phyloP scores from a whole-genome alignment of 768 basidiomycete genomes.

The Sarcodon sp. region DNA sequence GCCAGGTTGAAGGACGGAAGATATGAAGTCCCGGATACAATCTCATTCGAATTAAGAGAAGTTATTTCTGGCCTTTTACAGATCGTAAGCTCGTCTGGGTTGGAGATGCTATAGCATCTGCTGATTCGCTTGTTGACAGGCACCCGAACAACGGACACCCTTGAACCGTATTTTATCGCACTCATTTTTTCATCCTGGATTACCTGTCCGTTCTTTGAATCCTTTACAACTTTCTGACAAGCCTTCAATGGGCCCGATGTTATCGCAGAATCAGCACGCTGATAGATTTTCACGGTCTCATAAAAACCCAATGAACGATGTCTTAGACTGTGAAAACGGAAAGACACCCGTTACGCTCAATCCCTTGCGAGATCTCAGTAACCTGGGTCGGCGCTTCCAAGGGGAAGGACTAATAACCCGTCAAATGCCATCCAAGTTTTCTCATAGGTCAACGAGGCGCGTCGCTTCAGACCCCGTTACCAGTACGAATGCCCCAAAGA shows the following conservation, averaged over 20 bases:
- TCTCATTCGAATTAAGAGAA: constrained; percentile 12
- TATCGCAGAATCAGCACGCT: no score
- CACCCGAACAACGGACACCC: constrained; percentile 16
- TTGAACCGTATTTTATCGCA: constrained; percentile 15
- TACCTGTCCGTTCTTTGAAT: constrained; percentile 7
- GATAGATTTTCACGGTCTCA: no score
- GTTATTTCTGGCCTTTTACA: constrained; percentile 11
- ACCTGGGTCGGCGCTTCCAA: not conserved
- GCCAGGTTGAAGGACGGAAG: not conserved
- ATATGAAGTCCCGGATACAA: constrained; percentile 13
- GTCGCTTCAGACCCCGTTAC: not conserved
- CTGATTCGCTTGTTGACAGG: constrained; percentile 6
- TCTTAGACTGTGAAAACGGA: no score
- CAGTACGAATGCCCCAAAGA: not conserved
- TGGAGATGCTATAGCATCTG: not conserved
- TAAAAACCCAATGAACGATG: no score
- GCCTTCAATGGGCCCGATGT: no score
- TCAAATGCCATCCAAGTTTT: not conserved
- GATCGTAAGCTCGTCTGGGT: constrained; percentile 6
- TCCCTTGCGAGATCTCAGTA: no score
- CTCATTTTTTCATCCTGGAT: constrained; percentile 17
- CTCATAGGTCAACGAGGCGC: not conserved
- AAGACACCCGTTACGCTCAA: no score
- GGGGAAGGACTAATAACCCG: not conserved
- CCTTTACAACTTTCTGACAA: not conserved